Evolutionary conservation across 2,329 filamentous ascomycete species (phyloP), one percentile per base, ranked within the genome.

Genomic region (Intubia oerlemansii): DNA sequence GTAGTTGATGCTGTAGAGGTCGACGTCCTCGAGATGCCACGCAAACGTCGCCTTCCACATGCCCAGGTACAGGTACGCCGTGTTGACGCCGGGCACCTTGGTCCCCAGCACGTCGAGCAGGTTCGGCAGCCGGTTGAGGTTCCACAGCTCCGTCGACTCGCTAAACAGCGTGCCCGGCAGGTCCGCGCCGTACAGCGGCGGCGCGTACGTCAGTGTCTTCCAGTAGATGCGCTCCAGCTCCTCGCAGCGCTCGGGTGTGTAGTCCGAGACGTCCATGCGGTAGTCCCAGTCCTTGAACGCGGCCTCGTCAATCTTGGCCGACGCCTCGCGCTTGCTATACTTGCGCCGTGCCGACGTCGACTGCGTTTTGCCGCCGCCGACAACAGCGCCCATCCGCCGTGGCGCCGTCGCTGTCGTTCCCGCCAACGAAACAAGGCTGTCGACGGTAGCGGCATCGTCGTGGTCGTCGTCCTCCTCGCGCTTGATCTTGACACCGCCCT

Each of bases 11-110:
- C 84, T 95, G 67, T 98, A 98, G 5, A 98, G 66, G 54, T 98
- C 88, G 24, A 98, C 85, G 47, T 98, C 88, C 48, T 98, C 88
- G 30, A 98, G 56, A 62, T 98, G 88, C 88, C 88, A 98, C 7
- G 88, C 88, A 48, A 98, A 98, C 0, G 88, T 95, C 10, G 88
- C 85, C 51, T 95, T 95, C 88, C 88, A 98, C 88, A 98, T 98
- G 24, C 88, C 88, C 34, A 98, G 62, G 45, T 98, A 98, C 2
- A 98, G 66, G 45, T 98, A 98, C 2, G 88, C 85, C 2, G 85
- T 98, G 44, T 98, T 98, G 44, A 98, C 90, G 39, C 88, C 88
- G 4, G 88, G 90, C 7, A 98, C 81, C 41, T 93, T 92, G 32
- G 82, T 85, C 6, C 88, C 88, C 2, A 98, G 60, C 4, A 93